These are phyloP conservation scores for Umbellularia californica DNA, from an alignment of 164 flowering plant species.

Conservation along the genomic window DNA sequence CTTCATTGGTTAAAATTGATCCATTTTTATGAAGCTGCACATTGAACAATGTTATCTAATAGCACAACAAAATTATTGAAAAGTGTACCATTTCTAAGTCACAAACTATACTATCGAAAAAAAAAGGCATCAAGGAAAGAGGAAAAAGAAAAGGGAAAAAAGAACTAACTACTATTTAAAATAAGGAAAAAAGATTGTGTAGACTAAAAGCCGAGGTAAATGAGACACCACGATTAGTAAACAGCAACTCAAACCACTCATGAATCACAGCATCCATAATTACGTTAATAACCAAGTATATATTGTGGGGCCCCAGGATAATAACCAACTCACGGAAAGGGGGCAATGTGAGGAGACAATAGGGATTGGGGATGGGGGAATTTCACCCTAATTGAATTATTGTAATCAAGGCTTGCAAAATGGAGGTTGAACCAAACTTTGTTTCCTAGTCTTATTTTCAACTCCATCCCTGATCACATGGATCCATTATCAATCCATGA, in stretches of 20 bases:
- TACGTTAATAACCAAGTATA: too few relatives aligned
- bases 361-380: too few relatives aligned
- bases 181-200: background rate
- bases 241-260: background rate
- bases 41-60: constrained; percentile 1
- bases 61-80: background rate
- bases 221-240: background rate
- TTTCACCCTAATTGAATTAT: too few relatives aligned
- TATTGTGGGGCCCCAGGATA: too few relatives aligned
- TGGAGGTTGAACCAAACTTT: too few relatives aligned
- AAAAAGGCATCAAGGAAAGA: background rate
- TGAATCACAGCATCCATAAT: too few relatives aligned
- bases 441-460: too few relatives aligned
- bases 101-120: background rate
- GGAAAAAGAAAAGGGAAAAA: background rate
- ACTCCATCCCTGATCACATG: too few relatives aligned
- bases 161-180: background rate
- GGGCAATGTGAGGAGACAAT: too few relatives aligned
- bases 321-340: too few relatives aligned
- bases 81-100: background rate
- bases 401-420: too few relatives aligned
- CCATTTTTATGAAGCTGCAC: constrained; percentile 37
- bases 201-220: background rate
- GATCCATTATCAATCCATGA: too few relatives aligned
- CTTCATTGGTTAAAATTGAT: constrained; percentile 26